phyloP scores from a whole-genome alignment of 2,329 filamentous ascomycete genomes.

The Pyrenophora graminea region DNA sequence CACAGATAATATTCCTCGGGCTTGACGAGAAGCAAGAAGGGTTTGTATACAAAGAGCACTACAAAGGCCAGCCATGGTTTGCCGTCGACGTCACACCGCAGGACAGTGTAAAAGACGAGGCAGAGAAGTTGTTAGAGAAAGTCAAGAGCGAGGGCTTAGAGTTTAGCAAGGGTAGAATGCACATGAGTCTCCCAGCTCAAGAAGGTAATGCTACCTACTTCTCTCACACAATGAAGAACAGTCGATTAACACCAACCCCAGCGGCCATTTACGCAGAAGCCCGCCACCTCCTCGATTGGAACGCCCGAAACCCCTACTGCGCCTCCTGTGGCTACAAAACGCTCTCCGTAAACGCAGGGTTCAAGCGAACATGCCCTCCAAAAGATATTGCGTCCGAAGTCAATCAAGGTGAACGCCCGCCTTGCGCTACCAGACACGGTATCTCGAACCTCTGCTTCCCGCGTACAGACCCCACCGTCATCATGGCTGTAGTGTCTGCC shows the following conservation, averaged over 20 bases:
- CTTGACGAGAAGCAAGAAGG: slow-evolving; percentile 68
- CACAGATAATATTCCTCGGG: slow-evolving; percentile 82
- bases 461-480: slow-evolving; percentile 90
- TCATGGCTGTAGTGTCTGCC: slow-evolving; percentile 85
- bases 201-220: slow-evolving; percentile 58
- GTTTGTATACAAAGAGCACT: slow-evolving; percentile 67
- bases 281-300: slow-evolving; percentile 90
- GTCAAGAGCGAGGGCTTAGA: slow-evolving; percentile 65
- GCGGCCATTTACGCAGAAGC: slow-evolving; percentile 91
- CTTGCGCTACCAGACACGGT: slow-evolving; percentile 80
- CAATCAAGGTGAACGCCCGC: slow-evolving; percentile 58
- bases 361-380: slow-evolving; percentile 78
- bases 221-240: not conserved
- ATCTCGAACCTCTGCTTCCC: slow-evolving; percentile 92
- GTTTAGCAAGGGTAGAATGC: slow-evolving; percentile 70
- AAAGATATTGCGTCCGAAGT: slow-evolving; percentile 62
- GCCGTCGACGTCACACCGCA: slow-evolving; percentile 84
- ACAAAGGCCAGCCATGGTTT: slow-evolving; percentile 82
- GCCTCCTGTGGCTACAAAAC: slow-evolving; percentile 84
- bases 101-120: slow-evolving; percentile 64
- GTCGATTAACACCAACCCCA: slow-evolving; percentile 43
- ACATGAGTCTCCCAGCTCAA: slow-evolving; percentile 63
- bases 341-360: slow-evolving; percentile 76
- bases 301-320: slow-evolving; percentile 88
- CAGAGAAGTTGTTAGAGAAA: slow-evolving; percentile 62